phyloP scores from a whole-genome alignment of 768 basidiomycete genomes.

The Kwoniella pini region DNA sequence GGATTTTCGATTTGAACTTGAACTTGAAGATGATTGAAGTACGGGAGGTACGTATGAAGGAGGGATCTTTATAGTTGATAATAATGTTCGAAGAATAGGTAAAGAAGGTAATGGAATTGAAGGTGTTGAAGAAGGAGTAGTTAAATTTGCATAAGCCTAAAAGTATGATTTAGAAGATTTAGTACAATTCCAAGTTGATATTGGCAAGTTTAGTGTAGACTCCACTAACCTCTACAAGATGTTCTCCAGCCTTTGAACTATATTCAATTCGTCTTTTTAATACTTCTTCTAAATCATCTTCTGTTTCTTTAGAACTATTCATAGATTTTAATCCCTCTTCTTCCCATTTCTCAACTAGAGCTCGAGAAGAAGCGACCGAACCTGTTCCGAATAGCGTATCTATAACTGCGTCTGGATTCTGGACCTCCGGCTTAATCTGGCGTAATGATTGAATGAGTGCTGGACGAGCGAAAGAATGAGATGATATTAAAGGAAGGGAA shows the following conservation, averaged over 20 bases:
- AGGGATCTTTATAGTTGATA: slow-evolving; percentile 7
- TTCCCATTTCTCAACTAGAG: slow-evolving; percentile 38
- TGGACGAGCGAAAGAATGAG: slow-evolving; percentile 43
- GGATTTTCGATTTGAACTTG: not conserved
- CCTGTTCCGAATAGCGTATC: slow-evolving; percentile 43
- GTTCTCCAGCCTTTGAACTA: slow-evolving; percentile 33
- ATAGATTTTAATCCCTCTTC: slow-evolving; percentile 6
- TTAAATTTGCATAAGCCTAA: slow-evolving; percentile 39
- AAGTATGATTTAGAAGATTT: not conserved
- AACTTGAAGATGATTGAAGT: slow-evolving; percentile 11
- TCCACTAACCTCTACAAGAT: slow-evolving; percentile 41
- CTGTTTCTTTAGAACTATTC: not conserved
- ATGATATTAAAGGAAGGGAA: slow-evolving; percentile 33
- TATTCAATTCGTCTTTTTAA: slow-evolving; percentile 30
- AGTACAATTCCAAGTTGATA: not conserved
- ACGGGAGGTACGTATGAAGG: slow-evolving; percentile 16
- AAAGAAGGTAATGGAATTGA: slow-evolving; percentile 38
- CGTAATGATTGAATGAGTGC: slow-evolving; percentile 31
- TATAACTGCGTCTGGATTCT: slow-evolving; percentile 22
- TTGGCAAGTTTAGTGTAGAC: not conserved
- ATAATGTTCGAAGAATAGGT: slow-evolving; percentile 14
- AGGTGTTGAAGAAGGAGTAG: slow-evolving; percentile 28
- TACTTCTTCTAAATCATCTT: slow-evolving; percentile 16
- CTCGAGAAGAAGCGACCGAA: slow-evolving; percentile 15
- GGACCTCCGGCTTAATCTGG: slow-evolving; percentile 22